Evolutionary conservation across 2,329 filamentous ascomycete genomes (phyloP).

Genomic region (Aureobasidium mangrovei): DNA sequence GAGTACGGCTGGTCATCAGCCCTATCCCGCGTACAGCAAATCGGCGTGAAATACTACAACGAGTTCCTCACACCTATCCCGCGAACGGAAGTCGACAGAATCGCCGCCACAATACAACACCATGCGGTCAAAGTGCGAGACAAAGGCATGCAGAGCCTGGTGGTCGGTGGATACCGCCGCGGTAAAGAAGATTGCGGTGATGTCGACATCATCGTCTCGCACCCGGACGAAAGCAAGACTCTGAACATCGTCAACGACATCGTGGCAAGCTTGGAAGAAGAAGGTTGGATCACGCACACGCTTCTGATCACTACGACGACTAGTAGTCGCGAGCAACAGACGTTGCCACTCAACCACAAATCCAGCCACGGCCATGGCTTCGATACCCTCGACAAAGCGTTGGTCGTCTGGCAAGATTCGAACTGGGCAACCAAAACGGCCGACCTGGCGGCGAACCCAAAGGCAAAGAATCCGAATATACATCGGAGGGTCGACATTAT

Average conservation of each 20-base stretch:
- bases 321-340: slow-evolving; percentile 62
- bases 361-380: slow-evolving; percentile 53
- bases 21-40: slow-evolving; percentile 76
- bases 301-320: slow-evolving; percentile 61
- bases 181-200: slow-evolving; percentile 69
- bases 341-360: slow-evolving; percentile 44
- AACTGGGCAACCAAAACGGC: slow-evolving; percentile 30
- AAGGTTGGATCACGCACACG: slow-evolving; percentile 70
- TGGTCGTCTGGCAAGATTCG: slow-evolving; percentile 85
- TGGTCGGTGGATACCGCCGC: slow-evolving; percentile 75
- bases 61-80: slow-evolving; percentile 69
- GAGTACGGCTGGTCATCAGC: slow-evolving; percentile 64
- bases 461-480: slow-evolving; percentile 56
- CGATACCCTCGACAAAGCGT: slow-evolving; percentile 81
- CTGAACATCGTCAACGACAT: slow-evolving; percentile 62
- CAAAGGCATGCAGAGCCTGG: slow-evolving; percentile 46
- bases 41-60: slow-evolving; percentile 88
- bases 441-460: slow-evolving; percentile 23
- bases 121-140: slow-evolving; percentile 59
- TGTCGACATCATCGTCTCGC: slow-evolving; percentile 77
- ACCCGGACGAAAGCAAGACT: slow-evolving; percentile 62
- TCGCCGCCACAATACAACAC: slow-evolving; percentile 52
- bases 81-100: slow-evolving; percentile 62
- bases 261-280: slow-evolving; percentile 59
- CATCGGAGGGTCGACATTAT: slow-evolving; percentile 91